Conservation (phyloP, 2,329 filamentous ascomycete genomes). For the Pseudogymnoascus sp. region DNA sequence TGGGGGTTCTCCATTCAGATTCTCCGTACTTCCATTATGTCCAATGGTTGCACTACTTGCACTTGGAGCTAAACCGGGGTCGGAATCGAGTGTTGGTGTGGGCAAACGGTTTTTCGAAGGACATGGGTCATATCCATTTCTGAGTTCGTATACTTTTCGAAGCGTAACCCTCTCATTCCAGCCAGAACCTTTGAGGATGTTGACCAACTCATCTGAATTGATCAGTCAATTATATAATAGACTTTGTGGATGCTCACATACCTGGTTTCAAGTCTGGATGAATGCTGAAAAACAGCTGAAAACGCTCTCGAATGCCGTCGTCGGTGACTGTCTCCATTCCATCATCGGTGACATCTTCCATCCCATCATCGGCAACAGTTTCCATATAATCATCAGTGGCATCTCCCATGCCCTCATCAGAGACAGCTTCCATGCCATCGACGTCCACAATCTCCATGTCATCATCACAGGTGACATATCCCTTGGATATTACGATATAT, state of each 20-base stretch:
- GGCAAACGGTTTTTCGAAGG: background rate
- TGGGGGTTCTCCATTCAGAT: background rate
- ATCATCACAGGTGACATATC: background rate
- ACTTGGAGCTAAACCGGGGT: background rate
- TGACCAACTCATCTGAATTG: background rate
- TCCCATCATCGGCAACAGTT: background rate
- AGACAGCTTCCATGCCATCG: background rate
- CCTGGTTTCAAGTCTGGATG: background rate
- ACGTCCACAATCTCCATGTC: background rate
- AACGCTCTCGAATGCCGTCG: background rate
- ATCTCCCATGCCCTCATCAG: background rate
- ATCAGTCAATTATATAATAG: background rate
- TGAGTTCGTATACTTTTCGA: constrained; percentile 1
- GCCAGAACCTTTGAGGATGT: background rate
- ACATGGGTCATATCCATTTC: background rate
- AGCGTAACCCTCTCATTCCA: constrained; percentile 1
- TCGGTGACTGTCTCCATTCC: constrained; percentile 1
- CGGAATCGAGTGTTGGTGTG: background rate
- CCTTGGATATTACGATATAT: background rate
- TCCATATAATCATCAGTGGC: background rate
- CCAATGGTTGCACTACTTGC: background rate
- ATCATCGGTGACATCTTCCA: background rate
- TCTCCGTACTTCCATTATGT: background rate
- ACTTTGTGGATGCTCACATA: background rate
- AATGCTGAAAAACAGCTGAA: background rate